phyloP scores from a whole-genome alignment of 331 rosid genomes.

The Quercus lobata region DNA sequence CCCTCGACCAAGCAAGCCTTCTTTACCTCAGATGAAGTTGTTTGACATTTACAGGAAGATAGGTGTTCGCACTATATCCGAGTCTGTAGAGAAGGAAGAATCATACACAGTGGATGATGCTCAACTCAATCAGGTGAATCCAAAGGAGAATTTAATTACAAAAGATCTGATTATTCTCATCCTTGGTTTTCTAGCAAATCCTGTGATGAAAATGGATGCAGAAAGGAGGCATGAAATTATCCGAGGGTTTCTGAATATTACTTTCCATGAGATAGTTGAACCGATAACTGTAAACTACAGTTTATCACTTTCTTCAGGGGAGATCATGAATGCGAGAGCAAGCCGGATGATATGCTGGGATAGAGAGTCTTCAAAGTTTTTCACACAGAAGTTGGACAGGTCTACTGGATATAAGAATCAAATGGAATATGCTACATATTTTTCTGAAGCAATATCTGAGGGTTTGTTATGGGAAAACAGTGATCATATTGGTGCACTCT shows the following conservation, averaged over 20 bases:
- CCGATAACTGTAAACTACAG: slow-evolving; percentile 42
- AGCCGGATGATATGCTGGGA: slow-evolving; percentile 54
- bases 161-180: slow-evolving; percentile 45
- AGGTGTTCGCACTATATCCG: slow-evolving; percentile 56
- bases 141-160: slow-evolving; percentile 17
- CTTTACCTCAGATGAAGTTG: slow-evolving; percentile 23
- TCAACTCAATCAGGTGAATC: slow-evolving; percentile 19
- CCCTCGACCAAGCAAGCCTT: slow-evolving; percentile 40
- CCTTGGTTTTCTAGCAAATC: slow-evolving; percentile 62
- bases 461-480: slow-evolving; percentile 45
- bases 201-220: slow-evolving; percentile 48
- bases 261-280: slow-evolving; percentile 36
- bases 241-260: slow-evolving; percentile 31
- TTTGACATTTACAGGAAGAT: slow-evolving; percentile 44
- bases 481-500: slow-evolving; percentile 44
- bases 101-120: slow-evolving; percentile 5
- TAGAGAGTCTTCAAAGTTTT: slow-evolving; percentile 30
- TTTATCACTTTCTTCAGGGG: slow-evolving; percentile 39
- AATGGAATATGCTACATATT: slow-evolving; percentile 51
- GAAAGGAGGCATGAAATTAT: slow-evolving; percentile 48
- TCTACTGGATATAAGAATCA: slow-evolving; percentile 16
- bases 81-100: slow-evolving; percentile 41
- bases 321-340: slow-evolving; percentile 19
- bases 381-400: slow-evolving; percentile 32
- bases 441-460: slow-evolving; percentile 52